Evolutionary conservation across 2,329 filamentous ascomycete genomes (phyloP).

Genomic region (Sclerotinia trifoliorum): DNA sequence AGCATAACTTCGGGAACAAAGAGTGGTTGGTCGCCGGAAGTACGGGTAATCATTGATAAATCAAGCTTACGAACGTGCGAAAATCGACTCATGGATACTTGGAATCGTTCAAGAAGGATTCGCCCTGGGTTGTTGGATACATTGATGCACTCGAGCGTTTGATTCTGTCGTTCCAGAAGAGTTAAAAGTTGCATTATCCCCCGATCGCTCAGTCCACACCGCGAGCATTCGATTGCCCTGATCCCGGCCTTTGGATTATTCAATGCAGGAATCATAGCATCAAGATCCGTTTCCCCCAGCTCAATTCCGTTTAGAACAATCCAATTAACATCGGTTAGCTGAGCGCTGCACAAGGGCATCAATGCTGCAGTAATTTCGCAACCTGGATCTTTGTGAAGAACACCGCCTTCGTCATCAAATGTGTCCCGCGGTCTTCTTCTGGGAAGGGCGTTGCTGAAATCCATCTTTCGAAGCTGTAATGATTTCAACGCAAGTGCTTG

Average conservation of each 20-base stretch:
- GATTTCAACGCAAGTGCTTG: slow-evolving; percentile 66
- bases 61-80: slow-evolving; percentile 64
- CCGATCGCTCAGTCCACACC: slow-evolving; percentile 59
- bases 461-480: slow-evolving; percentile 59
- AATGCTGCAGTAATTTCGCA: slow-evolving; percentile 69
- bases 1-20: slow-evolving; percentile 64
- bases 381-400: slow-evolving; percentile 56
- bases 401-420: slow-evolving; percentile 47
- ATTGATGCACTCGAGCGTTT: slow-evolving; percentile 65
- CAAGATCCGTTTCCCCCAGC: slow-evolving; percentile 69
- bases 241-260: slow-evolving; percentile 64
- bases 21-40: slow-evolving; percentile 61
- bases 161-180: slow-evolving; percentile 62
- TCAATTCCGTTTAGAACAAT: slow-evolving; percentile 66
- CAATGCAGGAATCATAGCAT: slow-evolving; percentile 62
- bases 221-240: slow-evolving; percentile 64
- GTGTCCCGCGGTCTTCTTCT: slow-evolving; percentile 48
- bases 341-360: slow-evolving; percentile 64
- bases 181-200: slow-evolving; percentile 62
- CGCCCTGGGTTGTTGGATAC: slow-evolving; percentile 66
- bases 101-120: slow-evolving; percentile 62
- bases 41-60: slow-evolving; percentile 62
- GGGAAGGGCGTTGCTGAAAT: slow-evolving; percentile 63
- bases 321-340: slow-evolving; percentile 70
- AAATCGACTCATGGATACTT: slow-evolving; percentile 65